Percentiles rank a stretch among this genome's conserved stretches.
Evolutionary conservation across 768 basidiomycete genomes (phyloP).

Genomic region (Lentinula guzmanii): DNA sequence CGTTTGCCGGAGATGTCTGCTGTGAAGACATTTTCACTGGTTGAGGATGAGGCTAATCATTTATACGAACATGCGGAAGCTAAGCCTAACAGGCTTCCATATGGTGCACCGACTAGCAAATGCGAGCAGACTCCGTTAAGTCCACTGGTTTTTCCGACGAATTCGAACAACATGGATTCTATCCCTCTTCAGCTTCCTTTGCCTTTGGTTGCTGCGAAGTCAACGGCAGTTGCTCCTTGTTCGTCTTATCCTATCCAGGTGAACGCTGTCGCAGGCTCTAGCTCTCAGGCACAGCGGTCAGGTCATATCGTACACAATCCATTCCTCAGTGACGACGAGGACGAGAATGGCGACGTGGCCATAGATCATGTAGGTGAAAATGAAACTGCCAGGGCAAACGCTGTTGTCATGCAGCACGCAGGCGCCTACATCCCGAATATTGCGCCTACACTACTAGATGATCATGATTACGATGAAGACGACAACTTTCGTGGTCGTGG

Average conservation of each 20-base stretch:
- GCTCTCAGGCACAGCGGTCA: not conserved
- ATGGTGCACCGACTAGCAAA: not conserved
- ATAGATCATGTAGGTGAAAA: not conserved
- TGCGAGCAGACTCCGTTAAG: not conserved
- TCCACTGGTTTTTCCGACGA: not conserved
- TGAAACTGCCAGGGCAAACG: not conserved
- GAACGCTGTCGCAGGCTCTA: not conserved
- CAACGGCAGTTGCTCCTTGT: not conserved
- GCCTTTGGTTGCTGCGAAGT: not conserved
- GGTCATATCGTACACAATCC: not conserved
- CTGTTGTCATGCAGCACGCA: not conserved
- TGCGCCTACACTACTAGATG: slow-evolving; percentile 16
- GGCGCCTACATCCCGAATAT: slow-evolving; percentile 7
- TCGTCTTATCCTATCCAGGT: not conserved
- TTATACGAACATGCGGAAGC: not conserved
- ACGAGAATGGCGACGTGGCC: not conserved
- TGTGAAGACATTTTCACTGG: not conserved
- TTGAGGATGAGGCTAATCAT: not conserved
- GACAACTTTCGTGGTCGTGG: slow-evolving; percentile 45
- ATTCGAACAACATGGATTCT: not conserved
- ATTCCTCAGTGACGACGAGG: not conserved
- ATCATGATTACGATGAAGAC: slow-evolving; percentile 31
- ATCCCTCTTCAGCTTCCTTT: not conserved
- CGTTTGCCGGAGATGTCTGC: not conserved
- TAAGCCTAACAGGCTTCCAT: not conserved